These are phyloP conservation scores for Trichomonas vaginalis DNA, from an alignment of 208 protist genomes.

Conservation along the genomic window DNA sequence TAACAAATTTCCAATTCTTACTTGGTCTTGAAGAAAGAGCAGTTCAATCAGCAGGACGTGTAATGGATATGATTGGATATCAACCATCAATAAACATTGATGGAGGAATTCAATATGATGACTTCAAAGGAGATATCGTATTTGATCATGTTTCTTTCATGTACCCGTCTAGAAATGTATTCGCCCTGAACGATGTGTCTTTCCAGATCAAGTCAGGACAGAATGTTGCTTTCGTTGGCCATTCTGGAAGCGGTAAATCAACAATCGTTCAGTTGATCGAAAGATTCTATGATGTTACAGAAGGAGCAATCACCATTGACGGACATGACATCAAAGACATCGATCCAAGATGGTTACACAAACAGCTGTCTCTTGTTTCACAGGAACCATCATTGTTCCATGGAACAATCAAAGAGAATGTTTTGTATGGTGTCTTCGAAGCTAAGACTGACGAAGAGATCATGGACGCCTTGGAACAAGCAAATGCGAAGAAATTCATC, in stretches of 20 bases:
- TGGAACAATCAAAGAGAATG: slow-evolving; percentile 37
- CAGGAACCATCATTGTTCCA: slow-evolving; percentile 80
- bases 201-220: slow-evolving; percentile 19
- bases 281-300: slow-evolving; percentile 70
- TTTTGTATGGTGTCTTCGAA: slow-evolving; percentile 34
- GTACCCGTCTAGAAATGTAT: background rate
- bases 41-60: background rate
- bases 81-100: background rate
- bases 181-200: slow-evolving; percentile 18
- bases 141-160: background rate
- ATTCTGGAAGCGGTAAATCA: slow-evolving; percentile 27
- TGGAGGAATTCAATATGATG: background rate
- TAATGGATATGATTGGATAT: background rate
- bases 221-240: slow-evolving; percentile 27
- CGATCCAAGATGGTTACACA: slow-evolving; percentile 57
- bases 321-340: slow-evolving; percentile 60
- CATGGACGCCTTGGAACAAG: background rate
- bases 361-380: slow-evolving; percentile 66
- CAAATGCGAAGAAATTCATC: background rate
- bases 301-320: slow-evolving; percentile 65
- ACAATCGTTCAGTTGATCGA: slow-evolving; percentile 55
- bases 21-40: background rate
- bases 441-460: slow-evolving; percentile 30
- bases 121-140: background rate
- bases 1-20: background rate